Conservation (phyloP, 1,284 basidiomycete genomes). For the Clitocybe nebularis region DNA sequence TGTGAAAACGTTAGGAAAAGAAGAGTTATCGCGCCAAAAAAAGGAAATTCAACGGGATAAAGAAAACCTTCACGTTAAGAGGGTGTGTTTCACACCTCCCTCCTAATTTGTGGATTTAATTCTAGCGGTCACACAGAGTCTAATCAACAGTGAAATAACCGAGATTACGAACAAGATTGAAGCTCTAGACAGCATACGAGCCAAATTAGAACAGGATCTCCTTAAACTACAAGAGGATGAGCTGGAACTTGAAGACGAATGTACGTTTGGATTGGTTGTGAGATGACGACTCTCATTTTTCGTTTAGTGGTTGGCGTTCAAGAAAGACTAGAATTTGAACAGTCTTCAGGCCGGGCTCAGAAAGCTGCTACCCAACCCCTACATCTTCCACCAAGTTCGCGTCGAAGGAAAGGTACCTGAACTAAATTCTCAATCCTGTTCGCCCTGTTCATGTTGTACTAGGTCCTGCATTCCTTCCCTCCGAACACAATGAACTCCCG, state of each 20-base stretch:
- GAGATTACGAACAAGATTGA: slow-evolving; percentile 90
- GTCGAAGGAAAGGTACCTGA: slow-evolving; percentile 67
- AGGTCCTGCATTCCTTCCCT: slow-evolving; percentile 94
- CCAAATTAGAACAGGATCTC: slow-evolving; percentile 79
- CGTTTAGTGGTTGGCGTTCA: slow-evolving; percentile 83
- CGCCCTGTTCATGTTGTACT: slow-evolving; percentile 3
- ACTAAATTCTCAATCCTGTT: background rate
- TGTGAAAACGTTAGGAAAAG: slow-evolving; percentile 70
- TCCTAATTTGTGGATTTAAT: slow-evolving; percentile 6
- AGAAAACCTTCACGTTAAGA: slow-evolving; percentile 83
- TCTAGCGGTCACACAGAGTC: slow-evolving; percentile 47
- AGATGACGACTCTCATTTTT: slow-evolving; percentile 9
- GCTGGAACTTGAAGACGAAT: slow-evolving; percentile 91
- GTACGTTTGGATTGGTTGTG: slow-evolving; percentile 42
- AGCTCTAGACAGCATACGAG: slow-evolving; percentile 77
- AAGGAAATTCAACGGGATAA: slow-evolving; percentile 86
- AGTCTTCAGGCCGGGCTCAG: slow-evolving; percentile 36
- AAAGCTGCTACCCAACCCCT: slow-evolving; percentile 34
- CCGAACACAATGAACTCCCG: slow-evolving; percentile 95
- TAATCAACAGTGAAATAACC: slow-evolving; percentile 81
- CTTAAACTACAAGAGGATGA: slow-evolving; percentile 92
- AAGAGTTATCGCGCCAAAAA: slow-evolving; percentile 78
- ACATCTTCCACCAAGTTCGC: slow-evolving; percentile 57
- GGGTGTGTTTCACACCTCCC: slow-evolving; percentile 50
- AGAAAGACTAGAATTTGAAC: slow-evolving; percentile 75